Conservation (phyloP, 805 yeast species). For the Aciculoconidium aculeatum region DNA sequence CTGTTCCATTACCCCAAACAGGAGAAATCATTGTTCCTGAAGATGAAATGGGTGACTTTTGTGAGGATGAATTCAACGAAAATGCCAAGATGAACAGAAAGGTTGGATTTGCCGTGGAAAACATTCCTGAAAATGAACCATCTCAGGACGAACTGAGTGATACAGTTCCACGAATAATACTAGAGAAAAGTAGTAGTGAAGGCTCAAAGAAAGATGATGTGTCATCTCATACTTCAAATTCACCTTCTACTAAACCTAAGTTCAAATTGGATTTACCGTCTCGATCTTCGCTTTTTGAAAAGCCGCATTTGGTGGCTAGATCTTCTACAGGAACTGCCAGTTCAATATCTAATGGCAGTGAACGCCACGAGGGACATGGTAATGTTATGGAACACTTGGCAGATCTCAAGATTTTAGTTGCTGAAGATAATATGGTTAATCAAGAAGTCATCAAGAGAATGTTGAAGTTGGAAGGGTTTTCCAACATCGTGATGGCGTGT, state of each 20-base stretch:
- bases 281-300: constrained; percentile 23
- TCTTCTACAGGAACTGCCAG: constrained; percentile 51
- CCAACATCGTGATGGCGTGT: constrained; percentile 67
- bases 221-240: too few relatives aligned
- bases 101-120: constrained; percentile 32
- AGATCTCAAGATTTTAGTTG: constrained; percentile 61
- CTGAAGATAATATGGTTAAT: constrained; percentile 90
- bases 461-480: constrained; percentile 78
- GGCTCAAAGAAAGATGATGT: too few relatives aligned
- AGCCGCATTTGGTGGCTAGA: constrained; percentile 40
- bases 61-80: constrained; percentile 66
- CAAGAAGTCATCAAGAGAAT: constrained; percentile 90
- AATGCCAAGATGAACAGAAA: constrained; percentile 46
- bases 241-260: background rate
- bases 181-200: too few relatives aligned
- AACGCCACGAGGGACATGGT: constrained; percentile 10
- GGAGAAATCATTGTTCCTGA: constrained; percentile 44
- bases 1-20: constrained; percentile 67
- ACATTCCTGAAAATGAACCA: too few relatives aligned
- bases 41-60: constrained; percentile 35
- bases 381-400: constrained; percentile 22
- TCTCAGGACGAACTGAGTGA: too few relatives aligned
- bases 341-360: constrained; percentile 17
- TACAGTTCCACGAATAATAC: too few relatives aligned
- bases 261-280: constrained; percentile 7